Base-by-base conservation (phyloP, 768 basidiomycete genomes). In the Suillus alpinus region DNA sequence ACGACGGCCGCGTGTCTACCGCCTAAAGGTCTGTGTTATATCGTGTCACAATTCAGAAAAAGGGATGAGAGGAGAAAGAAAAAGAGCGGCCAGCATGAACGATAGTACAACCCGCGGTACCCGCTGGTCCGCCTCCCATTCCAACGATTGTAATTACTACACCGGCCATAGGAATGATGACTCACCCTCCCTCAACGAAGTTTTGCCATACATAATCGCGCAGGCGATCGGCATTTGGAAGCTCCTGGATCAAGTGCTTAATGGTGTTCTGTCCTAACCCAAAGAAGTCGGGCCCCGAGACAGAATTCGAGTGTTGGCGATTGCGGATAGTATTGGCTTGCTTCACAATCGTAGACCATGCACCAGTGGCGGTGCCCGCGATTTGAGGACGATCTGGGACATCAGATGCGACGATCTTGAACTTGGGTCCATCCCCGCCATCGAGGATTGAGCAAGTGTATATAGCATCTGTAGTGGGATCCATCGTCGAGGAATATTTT, bases 281-380 rank as follows among this genome's bases (percentile, higher is more conserved):
- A 68, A 92, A 94, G 72, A 93, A 93, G 74, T 94, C 92, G 14
- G 92, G 92, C 0, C 92, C 92, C 2, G 92, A 94, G 14, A 94
- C 90, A 6, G 89, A 91, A 71, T 93, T 93, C 47, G 88, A 90
- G 68, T 93, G 92, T 64, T 91, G 88, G 14, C 91, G 81, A 69
- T 90, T 87, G 53, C 92, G 85, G 62, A 94, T 86, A 46, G 83
- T 81, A 68, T 93, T 94, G 1, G 92, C 92, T 56, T 89, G 85
- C 68, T 86, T 88, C 56, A 94, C 91, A 64, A 94, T 89, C 65
- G 80, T 85, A 4, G 88, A 86, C 92, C 92, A 94, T 51, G 91
- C 91, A 36, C 92, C 92, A 0, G 92, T 94, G 36, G 92, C 91
- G 1, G 92, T 93, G n/a, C 89, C 89, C 1, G 92, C 91, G 53